These are phyloP conservation scores for Pneumocystis wakefieldiae DNA, from an alignment of 1,139 yeast species.

Conservation along the genomic window DNA sequence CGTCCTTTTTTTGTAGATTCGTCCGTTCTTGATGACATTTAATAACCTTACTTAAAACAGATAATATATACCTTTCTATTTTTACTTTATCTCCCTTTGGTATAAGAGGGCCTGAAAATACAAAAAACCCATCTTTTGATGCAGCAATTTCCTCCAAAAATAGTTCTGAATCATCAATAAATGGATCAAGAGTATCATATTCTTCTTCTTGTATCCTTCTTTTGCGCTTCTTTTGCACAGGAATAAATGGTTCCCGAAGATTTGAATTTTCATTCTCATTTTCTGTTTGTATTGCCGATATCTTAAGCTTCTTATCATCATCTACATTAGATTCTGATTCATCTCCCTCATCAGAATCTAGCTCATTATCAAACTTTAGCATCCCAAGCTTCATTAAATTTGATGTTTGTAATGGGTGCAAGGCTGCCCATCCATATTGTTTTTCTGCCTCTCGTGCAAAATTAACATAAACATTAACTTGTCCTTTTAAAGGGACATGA, in stretches of 20 bases:
- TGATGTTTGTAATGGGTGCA: constrained; percentile 44
- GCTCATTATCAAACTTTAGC: constrained; percentile 29
- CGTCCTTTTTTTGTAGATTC: constrained; percentile 8
- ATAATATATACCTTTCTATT: constrained; percentile 13
- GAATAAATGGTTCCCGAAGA: constrained; percentile 17
- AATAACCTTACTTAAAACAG: neutral
- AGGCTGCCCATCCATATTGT: constrained; percentile 63
- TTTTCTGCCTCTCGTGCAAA: constrained; percentile 70
- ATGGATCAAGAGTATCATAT: constrained; percentile 87
- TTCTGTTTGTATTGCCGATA: constrained; percentile 19
- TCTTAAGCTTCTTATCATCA: constrained; percentile 24
- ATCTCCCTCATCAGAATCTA: constrained; percentile 45
- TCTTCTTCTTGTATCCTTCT: constrained; percentile 29
- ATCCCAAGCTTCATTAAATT: constrained; percentile 45
- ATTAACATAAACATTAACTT: constrained; percentile 46
- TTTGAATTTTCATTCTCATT: constrained; percentile 28
- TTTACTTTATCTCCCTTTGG: constrained; percentile 40
- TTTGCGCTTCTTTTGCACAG: constrained; percentile 49
- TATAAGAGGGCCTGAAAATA: constrained; percentile 82
- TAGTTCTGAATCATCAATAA: constrained; percentile 86
- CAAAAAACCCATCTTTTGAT: constrained; percentile 91
- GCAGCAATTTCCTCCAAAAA: constrained; percentile 87
- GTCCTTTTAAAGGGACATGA: constrained; percentile 15
- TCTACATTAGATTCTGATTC: constrained; percentile 45
- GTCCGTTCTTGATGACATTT: constrained; percentile 2